A percentile compares a stretch with the other conserved stretches of the same genome.
Evolutionary conservation across 768 basidiomycete genomes (phyloP).

Genomic region (Suillus americanus): DNA sequence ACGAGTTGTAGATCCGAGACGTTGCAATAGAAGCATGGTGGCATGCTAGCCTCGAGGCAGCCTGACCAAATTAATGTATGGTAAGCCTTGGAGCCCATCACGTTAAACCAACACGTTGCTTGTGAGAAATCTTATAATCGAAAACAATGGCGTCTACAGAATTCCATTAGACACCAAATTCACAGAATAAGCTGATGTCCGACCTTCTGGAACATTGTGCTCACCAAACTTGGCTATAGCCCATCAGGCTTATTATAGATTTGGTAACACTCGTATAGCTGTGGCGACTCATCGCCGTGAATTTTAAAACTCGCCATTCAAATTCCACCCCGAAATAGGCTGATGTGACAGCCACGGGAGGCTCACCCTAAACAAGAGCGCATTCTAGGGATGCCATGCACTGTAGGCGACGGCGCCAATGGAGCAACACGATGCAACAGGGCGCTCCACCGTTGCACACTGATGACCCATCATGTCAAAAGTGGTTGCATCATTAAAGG

Average conservation of each 20-base stretch:
- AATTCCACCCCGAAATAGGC: slow-evolving; percentile 60
- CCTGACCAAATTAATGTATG: background rate
- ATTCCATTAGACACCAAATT: background rate
- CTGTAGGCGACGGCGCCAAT: slow-evolving; percentile 66
- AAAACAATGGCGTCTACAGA: background rate
- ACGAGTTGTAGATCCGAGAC: slow-evolving; percentile 37
- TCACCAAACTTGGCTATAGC: background rate
- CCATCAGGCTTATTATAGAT: background rate
- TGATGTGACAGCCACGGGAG: slow-evolving; percentile 69
- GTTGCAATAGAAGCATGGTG: slow-evolving; percentile 25
- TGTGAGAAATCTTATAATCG: background rate
- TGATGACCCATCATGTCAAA: slow-evolving; percentile 22
- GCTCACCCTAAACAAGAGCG: slow-evolving; percentile 70
- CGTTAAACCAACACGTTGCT: background rate
- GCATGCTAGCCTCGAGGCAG: slow-evolving; percentile 11
- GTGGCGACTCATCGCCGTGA: background rate
- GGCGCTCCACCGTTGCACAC: slow-evolving; percentile 71
- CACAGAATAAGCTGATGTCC: background rate
- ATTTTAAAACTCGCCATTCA: slow-evolving; percentile 6
- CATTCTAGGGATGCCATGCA: slow-evolving; percentile 81
- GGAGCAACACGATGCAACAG: slow-evolving; percentile 74
- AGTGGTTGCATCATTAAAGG: background rate
- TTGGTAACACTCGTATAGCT: background rate
- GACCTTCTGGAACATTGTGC: background rate
- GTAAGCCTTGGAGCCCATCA: background rate